Conservation (phyloP, 106 monocot species). For the Dendrobium officinale region DNA sequence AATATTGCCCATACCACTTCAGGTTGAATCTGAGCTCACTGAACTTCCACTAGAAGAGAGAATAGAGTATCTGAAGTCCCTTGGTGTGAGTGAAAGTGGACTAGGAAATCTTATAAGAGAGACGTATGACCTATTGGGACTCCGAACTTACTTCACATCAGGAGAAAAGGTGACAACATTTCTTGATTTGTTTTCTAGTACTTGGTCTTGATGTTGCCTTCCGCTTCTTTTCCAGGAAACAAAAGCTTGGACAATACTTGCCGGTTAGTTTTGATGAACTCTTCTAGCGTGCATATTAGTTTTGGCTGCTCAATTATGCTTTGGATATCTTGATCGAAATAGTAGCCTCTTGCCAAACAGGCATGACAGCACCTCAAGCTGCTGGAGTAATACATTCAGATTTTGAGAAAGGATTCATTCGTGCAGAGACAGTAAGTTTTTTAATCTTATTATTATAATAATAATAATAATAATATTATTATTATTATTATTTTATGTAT, state of each 20-base stretch:
- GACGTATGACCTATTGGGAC: conserved; percentile 81
- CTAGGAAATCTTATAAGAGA: conserved; percentile 94
- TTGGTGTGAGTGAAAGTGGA: conserved; percentile 91
- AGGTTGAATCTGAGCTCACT: conserved; percentile 97
- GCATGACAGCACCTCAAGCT: conserved; percentile 99
- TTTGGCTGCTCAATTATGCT: neutral
- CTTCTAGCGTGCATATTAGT: neutral
- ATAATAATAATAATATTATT: too few relatives aligned
- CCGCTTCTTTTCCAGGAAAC: conserved; percentile 62
- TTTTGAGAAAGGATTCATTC: conserved; percentile 99
- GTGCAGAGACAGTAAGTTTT: conserved; percentile 83
- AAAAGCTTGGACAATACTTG: conserved; percentile 96
- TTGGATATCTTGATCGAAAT: neutral
- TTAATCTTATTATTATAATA: too few relatives aligned
- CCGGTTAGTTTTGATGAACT: conserved; percentile 39
- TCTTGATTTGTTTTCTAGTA: neutral
- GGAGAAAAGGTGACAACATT: conserved; percentile 73
- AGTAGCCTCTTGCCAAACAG: conserved; percentile 22
- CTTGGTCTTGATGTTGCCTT: neutral
- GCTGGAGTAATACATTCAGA: conserved; percentile 99
- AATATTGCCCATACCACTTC: neutral
- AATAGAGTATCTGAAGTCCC: conserved; percentile 74
- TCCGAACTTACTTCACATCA: conserved; percentile 92
- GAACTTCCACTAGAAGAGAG: conserved; percentile 85
- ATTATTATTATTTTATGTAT: neutral